These are phyloP conservation scores for Aureobasidium pullulans DNA, from an alignment of 2,329 filamentous ascomycete species.

Conservation along the genomic window DNA sequence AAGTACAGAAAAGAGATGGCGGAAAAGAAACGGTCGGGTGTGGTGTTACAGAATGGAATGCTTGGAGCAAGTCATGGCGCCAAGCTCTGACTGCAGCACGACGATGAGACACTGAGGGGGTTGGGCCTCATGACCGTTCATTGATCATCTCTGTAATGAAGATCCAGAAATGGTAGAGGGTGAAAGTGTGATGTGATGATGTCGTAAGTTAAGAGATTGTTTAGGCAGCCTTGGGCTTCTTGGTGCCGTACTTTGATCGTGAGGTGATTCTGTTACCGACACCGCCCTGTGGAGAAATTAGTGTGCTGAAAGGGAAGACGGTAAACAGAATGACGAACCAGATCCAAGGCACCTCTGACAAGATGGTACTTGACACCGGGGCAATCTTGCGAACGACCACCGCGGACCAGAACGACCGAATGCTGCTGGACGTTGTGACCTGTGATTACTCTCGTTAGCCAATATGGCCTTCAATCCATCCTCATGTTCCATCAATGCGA, in stretches of 20 bases:
- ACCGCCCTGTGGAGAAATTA: conserved; percentile 58
- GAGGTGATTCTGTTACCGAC: conserved; percentile 76
- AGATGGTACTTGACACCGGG: conserved; percentile 96
- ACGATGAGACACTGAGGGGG: neutral
- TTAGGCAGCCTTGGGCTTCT: conserved; percentile 84
- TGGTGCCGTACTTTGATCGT: conserved; percentile 94
- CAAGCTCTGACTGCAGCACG: conserved; percentile 2
- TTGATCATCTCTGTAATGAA: neutral
- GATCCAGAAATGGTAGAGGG: neutral
- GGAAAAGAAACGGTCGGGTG: neutral
- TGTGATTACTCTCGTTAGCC: conserved; percentile 25
- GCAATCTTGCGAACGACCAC: conserved; percentile 91
- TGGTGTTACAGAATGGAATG: neutral
- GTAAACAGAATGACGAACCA: conserved; percentile 54
- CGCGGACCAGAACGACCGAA: conserved; percentile 91
- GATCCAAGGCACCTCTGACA: conserved; percentile 82
- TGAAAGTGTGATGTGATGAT: neutral
- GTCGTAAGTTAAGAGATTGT: neutral
- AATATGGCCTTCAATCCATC: conserved; percentile 12
- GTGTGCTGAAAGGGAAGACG: neutral
- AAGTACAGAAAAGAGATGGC: neutral
- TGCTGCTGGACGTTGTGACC: conserved; percentile 98
- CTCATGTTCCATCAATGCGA: neutral
- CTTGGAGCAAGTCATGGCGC: conserved; percentile 3
- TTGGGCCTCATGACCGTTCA: neutral